phyloP scores from a whole-genome alignment of 306 rosid species.

The Casuarina glauca region DNA sequence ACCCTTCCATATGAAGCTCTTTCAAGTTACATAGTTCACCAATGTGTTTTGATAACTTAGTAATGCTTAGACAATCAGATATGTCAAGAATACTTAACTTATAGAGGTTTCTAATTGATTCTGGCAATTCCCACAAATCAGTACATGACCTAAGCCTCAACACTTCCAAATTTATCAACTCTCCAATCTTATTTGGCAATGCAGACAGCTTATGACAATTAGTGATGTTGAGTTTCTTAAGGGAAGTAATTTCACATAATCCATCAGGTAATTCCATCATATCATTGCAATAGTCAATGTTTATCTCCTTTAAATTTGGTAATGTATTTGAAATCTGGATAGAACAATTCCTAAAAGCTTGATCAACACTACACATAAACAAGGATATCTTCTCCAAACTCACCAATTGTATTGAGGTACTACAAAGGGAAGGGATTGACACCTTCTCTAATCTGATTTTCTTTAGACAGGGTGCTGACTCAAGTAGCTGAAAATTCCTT shows the following conservation, averaged over 20 bases:
- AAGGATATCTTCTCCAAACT: slow-evolving; percentile 33
- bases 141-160: slow-evolving; percentile 40
- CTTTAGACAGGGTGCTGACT: slow-evolving; percentile 36
- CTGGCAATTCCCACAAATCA: slow-evolving; percentile 24
- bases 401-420: slow-evolving; percentile 1
- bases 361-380: slow-evolving; percentile 31
- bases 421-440: slow-evolving; percentile 20
- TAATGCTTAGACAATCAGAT: too few species aligned
- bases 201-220: slow-evolving; percentile 29
- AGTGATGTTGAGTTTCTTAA: slow-evolving; percentile 29
- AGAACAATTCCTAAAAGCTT: slow-evolving; percentile 26
- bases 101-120: too few species aligned
- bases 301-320: slow-evolving; percentile 35
- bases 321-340: slow-evolving; percentile 22
- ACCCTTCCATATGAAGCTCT: too few species aligned
- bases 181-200: slow-evolving; percentile 31
- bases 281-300: slow-evolving; percentile 35
- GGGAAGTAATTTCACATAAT: slow-evolving; percentile 12
- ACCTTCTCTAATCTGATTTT: slow-evolving; percentile 53
- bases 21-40: too few species aligned
- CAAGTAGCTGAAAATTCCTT: slow-evolving; percentile 35
- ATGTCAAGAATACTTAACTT: too few species aligned
- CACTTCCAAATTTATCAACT: slow-evolving; percentile 16
- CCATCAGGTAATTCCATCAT: slow-evolving; percentile 24
- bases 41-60: too few species aligned